Conservation (phyloP, 148 eudicot genomes). For the Talinum fruticosum region DNA sequence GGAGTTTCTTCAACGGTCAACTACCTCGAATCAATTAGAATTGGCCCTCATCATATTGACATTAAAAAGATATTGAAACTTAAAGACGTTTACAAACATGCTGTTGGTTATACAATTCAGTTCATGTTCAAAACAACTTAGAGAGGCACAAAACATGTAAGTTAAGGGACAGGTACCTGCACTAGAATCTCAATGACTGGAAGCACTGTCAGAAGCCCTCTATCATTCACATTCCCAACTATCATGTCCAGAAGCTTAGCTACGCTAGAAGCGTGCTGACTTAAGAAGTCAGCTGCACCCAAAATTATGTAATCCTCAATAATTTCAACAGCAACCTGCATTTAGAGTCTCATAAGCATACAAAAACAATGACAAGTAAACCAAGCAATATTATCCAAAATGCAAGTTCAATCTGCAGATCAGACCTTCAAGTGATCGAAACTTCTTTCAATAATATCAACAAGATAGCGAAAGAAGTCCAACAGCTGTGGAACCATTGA, state of each 20-base stretch:
- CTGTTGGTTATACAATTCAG: neutral
- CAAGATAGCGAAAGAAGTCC: conserved; percentile 67
- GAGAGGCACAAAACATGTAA: neutral
- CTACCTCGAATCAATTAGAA: neutral
- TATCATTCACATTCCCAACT: conserved; percentile 81
- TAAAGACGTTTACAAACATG: neutral
- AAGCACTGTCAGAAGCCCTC: conserved; percentile 80
- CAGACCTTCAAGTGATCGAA: conserved; percentile 91
- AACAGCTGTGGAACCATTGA: conserved; percentile 77
- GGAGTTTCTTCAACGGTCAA: neutral
- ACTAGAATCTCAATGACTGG: conserved; percentile 81
- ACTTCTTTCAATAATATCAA: conserved; percentile 82
- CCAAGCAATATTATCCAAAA: neutral
- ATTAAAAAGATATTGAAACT: neutral
- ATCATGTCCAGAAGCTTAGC: conserved; percentile 80
- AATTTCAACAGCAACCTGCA: conserved; percentile 89
- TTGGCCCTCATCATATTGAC: neutral
- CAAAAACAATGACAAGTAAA: neutral
- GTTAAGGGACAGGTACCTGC: conserved; percentile 49
- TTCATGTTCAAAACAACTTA: neutral
- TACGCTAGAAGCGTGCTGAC: conserved; percentile 70
- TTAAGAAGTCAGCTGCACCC: conserved; percentile 83
- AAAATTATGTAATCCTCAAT: conserved; percentile 75
- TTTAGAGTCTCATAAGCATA: conserved; percentile 9
- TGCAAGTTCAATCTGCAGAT: neutral